These are phyloP conservation scores for Aegilops sharonensis DNA, from an alignment of 176 grass and related monocot species.

Conservation along the genomic window DNA sequence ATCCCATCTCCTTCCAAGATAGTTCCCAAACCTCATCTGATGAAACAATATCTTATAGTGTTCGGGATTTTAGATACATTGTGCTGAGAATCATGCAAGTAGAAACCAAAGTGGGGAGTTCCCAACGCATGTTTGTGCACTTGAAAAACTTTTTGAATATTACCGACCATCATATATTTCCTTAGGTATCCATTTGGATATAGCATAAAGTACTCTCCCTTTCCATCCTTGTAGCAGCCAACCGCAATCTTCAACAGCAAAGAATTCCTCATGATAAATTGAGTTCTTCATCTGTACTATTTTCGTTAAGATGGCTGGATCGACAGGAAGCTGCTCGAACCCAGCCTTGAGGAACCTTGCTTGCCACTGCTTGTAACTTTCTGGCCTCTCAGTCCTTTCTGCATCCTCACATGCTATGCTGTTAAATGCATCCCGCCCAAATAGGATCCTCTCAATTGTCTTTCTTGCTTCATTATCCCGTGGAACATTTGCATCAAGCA, in stretches of 20 bases:
- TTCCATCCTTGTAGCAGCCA: slow-evolving; percentile 64
- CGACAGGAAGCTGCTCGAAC: slow-evolving; percentile 43
- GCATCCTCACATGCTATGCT: slow-evolving; percentile 52
- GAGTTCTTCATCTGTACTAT: slow-evolving; percentile 1
- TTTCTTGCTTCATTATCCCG: slow-evolving; percentile 33
- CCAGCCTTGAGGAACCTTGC: slow-evolving; percentile 39
- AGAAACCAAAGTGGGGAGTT: neutral
- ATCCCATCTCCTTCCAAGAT: neutral
- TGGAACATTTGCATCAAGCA: slow-evolving; percentile 49
- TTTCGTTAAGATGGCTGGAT: slow-evolving; percentile 34
- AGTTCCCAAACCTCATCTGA: too few species aligned
- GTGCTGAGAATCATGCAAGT: too few species aligned
- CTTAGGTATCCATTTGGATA: slow-evolving; percentile 48
- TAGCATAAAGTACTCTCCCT: slow-evolving; percentile 33
- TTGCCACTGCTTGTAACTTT: slow-evolving; percentile 57
- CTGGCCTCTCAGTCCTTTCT: slow-evolving; percentile 38
- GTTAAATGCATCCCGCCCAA: slow-evolving; percentile 17
- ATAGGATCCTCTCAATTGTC: slow-evolving; percentile 27
- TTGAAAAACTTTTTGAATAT: neutral
- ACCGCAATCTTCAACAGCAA: slow-evolving; percentile 33
- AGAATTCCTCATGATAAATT: slow-evolving; percentile 49
- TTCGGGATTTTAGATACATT: neutral
- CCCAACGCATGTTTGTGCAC: neutral
- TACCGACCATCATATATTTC: neutral
- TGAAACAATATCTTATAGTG: neutral